Conservation (phyloP, 2,329 filamentous ascomycete species). For the Paecilomyces niveus region DNA sequence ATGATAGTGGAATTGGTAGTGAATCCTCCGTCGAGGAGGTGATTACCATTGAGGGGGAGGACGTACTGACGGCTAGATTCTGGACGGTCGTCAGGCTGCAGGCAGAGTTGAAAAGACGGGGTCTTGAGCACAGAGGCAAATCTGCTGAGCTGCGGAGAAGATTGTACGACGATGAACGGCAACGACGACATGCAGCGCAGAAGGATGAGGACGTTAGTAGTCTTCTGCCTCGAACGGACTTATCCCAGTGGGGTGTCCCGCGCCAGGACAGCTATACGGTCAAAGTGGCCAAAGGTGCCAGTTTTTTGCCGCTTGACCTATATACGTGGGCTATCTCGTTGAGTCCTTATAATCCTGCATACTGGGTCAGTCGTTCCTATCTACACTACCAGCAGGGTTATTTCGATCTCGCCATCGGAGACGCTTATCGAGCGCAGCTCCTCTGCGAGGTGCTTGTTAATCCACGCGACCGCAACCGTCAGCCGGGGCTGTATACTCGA, state of each 20-base stretch:
- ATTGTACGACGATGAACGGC: conserved; percentile 13
- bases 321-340: conserved; percentile 28
- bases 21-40: neutral
- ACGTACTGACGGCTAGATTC: conserved; percentile 8
- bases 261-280: conserved; percentile 11
- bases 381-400: conserved; percentile 24
- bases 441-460: conserved; percentile 24
- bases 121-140: conserved; percentile 6
- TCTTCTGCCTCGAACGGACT: conserved; percentile 16
- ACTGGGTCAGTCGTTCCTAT: conserved; percentile 30
- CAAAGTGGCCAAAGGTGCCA: conserved; percentile 7
- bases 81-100: conserved; percentile 11
- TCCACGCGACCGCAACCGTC: conserved; percentile 11
- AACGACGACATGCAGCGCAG: conserved; percentile 9
- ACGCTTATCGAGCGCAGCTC: conserved; percentile 27
- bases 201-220: conserved; percentile 7
- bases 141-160: conserved; percentile 12
- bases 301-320: conserved; percentile 23
- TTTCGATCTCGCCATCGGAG: conserved; percentile 31
- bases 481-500: conserved; percentile 20
- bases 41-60: conserved; percentile 7
- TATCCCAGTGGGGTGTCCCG: conserved; percentile 20
- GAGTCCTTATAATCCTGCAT: conserved; percentile 31
- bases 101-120: conserved; percentile 11
- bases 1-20: neutral